phyloP scores from a whole-genome alignment of 495 filamentous ascomycete species.

The Penicillium canescens region DNA sequence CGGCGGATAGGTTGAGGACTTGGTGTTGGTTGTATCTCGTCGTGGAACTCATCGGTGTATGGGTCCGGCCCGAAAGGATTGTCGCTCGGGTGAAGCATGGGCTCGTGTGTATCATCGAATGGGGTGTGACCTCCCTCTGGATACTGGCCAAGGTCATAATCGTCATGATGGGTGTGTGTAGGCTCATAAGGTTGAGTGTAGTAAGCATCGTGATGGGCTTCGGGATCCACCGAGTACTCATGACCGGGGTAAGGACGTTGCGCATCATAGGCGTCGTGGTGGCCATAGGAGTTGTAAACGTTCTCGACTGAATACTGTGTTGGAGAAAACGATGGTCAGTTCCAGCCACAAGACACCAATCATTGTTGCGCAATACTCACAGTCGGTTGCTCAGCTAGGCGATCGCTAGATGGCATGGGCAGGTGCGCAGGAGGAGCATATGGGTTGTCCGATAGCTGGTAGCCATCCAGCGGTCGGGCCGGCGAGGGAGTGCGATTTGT shows the following conservation, averaged over 20 bases:
- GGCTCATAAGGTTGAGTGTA: constrained; percentile 81
- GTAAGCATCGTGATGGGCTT: constrained; percentile 84
- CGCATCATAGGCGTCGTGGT: constrained; percentile 62
- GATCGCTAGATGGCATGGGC: constrained; percentile 72
- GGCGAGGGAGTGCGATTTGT: constrained; percentile 51
- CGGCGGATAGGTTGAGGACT: constrained; percentile 74
- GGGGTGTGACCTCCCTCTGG: constrained; percentile 47
- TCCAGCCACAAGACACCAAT: neutral
- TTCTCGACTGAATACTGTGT: constrained; percentile 79
- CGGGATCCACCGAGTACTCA: constrained; percentile 76
- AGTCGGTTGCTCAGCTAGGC: constrained; percentile 70
- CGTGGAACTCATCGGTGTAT: constrained; percentile 43
- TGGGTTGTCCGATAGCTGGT: constrained; percentile 70
- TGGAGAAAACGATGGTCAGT: constrained; percentile 12
- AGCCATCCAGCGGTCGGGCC: constrained; percentile 61
- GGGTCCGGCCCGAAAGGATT: constrained; percentile 61
- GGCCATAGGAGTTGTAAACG: constrained; percentile 67
- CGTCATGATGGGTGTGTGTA: constrained; percentile 50
- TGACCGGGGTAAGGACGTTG: constrained; percentile 45
- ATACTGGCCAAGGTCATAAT: constrained; percentile 56
- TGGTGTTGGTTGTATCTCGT: constrained; percentile 51
- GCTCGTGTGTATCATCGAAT: constrained; percentile 57
- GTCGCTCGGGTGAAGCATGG: constrained; percentile 56
- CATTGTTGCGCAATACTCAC: constrained; percentile 44
- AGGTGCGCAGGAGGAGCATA: constrained; percentile 56